Evolutionary conservation across 306 rosid genomes (phyloP).

Genomic region (Acmispon strigosus): DNA sequence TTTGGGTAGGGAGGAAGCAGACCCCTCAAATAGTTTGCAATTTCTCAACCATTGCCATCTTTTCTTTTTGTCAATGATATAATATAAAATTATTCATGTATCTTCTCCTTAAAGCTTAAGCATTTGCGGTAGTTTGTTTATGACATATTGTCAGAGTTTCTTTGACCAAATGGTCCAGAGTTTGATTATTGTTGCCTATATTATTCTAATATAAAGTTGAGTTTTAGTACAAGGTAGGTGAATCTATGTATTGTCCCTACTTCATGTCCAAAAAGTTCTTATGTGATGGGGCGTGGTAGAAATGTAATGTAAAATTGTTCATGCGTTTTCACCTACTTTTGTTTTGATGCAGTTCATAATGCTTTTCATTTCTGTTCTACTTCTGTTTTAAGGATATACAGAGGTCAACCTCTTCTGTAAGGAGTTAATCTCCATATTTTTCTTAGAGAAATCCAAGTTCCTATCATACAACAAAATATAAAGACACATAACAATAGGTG

Average conservation of each 20-base stretch:
- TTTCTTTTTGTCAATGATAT: neutral
- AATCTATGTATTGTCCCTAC: neutral
- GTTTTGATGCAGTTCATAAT: neutral
- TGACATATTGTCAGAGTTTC: neutral
- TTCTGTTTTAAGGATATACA: neutral
- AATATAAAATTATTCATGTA: neutral
- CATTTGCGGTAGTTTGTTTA: neutral
- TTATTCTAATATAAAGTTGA: neutral
- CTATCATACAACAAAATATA: neutral
- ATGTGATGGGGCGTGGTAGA: neutral
- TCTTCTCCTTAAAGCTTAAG: neutral
- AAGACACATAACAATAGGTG: neutral
- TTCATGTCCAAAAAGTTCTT: neutral
- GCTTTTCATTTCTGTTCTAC: neutral
- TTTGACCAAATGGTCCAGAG: neutral
- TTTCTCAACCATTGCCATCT: neutral
- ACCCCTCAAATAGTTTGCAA: neutral
- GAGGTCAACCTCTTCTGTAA: neutral
- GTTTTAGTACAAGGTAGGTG: neutral
- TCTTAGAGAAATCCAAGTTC: neutral
- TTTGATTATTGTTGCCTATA: neutral
- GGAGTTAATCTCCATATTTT: neutral
- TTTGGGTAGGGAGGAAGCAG: neutral
- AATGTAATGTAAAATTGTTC: neutral
- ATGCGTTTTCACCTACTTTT: neutral